Conservation (phyloP, 306 rosid species). For the Psophocarpus tetragonolobus region DNA sequence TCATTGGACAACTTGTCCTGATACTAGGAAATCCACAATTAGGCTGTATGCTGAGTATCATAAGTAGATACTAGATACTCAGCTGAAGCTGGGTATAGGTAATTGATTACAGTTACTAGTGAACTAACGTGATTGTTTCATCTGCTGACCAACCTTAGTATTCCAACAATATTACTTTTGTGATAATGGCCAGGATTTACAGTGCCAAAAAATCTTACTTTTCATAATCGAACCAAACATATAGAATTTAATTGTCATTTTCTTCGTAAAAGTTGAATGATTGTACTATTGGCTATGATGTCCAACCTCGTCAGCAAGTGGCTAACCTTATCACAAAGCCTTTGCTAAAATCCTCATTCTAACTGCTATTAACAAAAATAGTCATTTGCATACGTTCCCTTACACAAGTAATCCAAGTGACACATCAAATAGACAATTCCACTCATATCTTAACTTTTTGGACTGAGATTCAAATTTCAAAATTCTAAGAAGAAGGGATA, state of each 20-base stretch:
- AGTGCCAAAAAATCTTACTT: neutral
- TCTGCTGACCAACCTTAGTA: neutral
- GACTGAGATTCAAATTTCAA: too few relatives aligned
- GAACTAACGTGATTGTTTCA: neutral
- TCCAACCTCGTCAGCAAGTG: neutral
- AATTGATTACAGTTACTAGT: neutral
- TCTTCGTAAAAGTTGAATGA: neutral
- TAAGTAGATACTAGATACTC: neutral
- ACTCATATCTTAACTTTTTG: too few relatives aligned
- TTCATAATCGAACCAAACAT: neutral
- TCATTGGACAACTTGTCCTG: neutral
- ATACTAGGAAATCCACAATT: neutral
- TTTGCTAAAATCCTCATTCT: neutral
- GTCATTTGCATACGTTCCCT: too few relatives aligned
- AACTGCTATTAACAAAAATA: neutral
- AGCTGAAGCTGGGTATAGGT: neutral
- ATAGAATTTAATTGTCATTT: neutral
- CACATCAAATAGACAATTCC: too few relatives aligned
- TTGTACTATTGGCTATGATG: neutral
- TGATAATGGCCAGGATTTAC: neutral
- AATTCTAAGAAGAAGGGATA: neutral
- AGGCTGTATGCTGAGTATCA: too few relatives aligned
- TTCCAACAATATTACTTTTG: neutral
- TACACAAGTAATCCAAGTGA: too few relatives aligned
- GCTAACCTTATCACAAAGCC: neutral